Base-by-base conservation (phyloP, 2,329 filamentous ascomycete species). In the Botrytis elliptica region DNA sequence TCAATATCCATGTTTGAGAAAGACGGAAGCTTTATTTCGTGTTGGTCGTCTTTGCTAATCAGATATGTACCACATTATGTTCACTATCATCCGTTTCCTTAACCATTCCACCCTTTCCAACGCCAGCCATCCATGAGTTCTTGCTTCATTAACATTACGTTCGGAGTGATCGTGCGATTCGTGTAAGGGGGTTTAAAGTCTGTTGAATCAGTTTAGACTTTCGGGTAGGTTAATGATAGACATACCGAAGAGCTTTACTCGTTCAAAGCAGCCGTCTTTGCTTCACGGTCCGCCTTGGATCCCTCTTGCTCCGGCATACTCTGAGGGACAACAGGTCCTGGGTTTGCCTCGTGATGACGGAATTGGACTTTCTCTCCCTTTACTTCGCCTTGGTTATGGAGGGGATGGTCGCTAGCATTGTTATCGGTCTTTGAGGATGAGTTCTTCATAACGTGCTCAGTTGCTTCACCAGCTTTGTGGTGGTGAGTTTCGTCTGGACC, bases 201-300 rank as follows among this genome's bases (percentile, higher is more conserved):
- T 69, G 42, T 40, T 18, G 40, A 68, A 68, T 72, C 33, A 72
- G 52, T 49, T 42, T 62, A 49, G 25, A 18, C 25, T 44, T 59
- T 29, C 29, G 46, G 22, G 18, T 18, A 38, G 4, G 12, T 25
- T 18, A 68, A 33, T 29, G 10, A 3, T 52, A 71, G 74, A 46
- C 75, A 76, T 80, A 79, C 79, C 76, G 71, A 74, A 57, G 71
- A 70, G 46, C 55, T 70, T 73, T 73, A 75, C 77, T 81, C 57
- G 44, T 73, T 70, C 57, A 73, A 70, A 22, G 66, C 44, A 38
- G 65, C 71, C 29, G 71, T 46, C 66, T 63, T 70, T 20, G 87
- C 89, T 79, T 86, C 84, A 71, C 91, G 87, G 79, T 93, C 91
- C 81, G 92, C 91, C 83, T 91, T 92, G 74, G 87, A 89, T 25